Conservation (phyloP, 495 filamentous ascomycete genomes). For the Annulohypoxylon bovei region DNA sequence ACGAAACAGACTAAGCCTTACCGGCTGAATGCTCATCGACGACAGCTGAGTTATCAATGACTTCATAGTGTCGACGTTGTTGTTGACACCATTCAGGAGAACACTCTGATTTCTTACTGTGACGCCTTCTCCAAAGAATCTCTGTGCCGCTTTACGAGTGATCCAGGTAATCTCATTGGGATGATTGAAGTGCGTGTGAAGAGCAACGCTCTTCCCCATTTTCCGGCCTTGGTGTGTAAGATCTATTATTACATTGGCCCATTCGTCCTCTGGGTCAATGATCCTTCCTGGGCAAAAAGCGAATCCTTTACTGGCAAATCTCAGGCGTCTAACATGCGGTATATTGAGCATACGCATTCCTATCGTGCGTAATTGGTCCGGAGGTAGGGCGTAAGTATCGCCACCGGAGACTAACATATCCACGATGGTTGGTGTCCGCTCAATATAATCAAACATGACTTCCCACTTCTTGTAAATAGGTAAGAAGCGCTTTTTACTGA, state of each 20-base stretch:
- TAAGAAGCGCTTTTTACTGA: constrained; percentile 50
- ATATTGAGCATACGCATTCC: background rate
- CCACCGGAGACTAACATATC: constrained; percentile 60
- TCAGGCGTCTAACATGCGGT: constrained; percentile 43
- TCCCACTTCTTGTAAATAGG: constrained; percentile 50
- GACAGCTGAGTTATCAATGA: constrained; percentile 52
- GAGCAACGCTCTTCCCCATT: constrained; percentile 54
- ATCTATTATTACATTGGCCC: constrained; percentile 49
- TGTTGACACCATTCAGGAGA: constrained; percentile 56
- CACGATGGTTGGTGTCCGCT: constrained; percentile 42
- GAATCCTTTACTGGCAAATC: constrained; percentile 56
- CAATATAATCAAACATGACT: constrained; percentile 51
- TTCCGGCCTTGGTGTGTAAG: constrained; percentile 44
- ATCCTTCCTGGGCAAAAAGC: constrained; percentile 50
- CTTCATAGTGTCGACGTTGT: constrained; percentile 51
- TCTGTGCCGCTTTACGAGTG: constrained; percentile 48
- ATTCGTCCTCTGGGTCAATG: constrained; percentile 51
- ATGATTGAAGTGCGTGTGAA: constrained; percentile 62
- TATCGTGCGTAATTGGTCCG: constrained; percentile 3
- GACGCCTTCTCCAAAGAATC: constrained; percentile 51
- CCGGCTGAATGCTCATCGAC: constrained; percentile 57
- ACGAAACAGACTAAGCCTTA: constrained; percentile 29
- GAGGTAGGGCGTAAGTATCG: constrained; percentile 50
- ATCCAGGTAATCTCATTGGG: constrained; percentile 57
- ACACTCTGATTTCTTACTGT: constrained; percentile 48